Evolutionary conservation across 148 eudicot genomes (phyloP).

Genomic region (Amaranthus hypochondriacus): DNA sequence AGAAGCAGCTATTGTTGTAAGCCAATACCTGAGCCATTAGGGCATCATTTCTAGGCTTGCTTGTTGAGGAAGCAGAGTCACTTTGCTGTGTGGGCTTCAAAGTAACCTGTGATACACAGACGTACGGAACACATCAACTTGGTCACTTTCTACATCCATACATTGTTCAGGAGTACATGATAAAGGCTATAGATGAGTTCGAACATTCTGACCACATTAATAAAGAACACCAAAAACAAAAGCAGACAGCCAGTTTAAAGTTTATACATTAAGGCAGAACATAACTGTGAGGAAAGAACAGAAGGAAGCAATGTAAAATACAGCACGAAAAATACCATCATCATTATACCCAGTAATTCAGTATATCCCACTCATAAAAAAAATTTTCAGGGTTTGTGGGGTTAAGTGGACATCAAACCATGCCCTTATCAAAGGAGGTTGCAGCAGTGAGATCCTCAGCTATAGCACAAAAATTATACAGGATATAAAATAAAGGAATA

Average conservation of each 20-base stretch:
- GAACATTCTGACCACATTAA: not conserved
- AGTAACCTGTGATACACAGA: conserved; percentile 40
- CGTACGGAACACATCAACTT: conserved; percentile 2
- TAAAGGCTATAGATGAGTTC: not conserved
- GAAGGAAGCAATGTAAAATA: not conserved
- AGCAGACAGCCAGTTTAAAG: not conserved
- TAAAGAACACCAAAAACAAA: not conserved
- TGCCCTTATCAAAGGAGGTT: no score
- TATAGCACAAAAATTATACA: not conserved
- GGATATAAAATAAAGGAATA: not conserved
- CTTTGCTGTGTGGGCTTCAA: conserved; percentile 46
- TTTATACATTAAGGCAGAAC: not conserved
- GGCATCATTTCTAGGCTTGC: conserved; percentile 67
- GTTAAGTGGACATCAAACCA: no score
- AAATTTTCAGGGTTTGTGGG: no score
- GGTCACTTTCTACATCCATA: not conserved
- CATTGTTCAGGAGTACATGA: not conserved
- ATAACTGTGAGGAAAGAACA: not conserved
- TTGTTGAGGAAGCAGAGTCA: conserved; percentile 42
- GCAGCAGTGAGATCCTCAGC: no score
- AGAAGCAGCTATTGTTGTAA: not conserved
- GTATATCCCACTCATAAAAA: no score
- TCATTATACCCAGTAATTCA: no score
- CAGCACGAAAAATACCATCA: not conserved
- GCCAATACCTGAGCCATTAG: conserved; percentile 66